Percentiles rank a stretch among this genome's conserved stretches.
Evolutionary conservation across 345 rosid species (phyloP).

Genomic region (Pistacia atlantica): DNA sequence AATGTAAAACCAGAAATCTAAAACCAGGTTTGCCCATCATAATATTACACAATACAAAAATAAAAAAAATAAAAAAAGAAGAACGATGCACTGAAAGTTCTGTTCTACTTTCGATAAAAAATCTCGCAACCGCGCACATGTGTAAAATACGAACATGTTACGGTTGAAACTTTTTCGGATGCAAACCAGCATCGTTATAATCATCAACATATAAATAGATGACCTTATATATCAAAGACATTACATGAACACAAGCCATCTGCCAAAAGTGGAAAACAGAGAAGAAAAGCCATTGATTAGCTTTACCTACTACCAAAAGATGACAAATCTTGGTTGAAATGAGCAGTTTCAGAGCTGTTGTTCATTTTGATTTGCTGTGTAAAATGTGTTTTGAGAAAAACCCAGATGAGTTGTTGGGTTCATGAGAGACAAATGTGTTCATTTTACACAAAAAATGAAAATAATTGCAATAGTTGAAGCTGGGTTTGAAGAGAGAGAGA

Average conservation of each 20-base stretch:
- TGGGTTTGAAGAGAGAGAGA: no score
- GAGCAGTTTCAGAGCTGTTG: background rate
- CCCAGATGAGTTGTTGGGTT: no score
- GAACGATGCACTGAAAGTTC: background rate
- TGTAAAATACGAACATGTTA: background rate
- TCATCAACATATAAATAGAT: background rate
- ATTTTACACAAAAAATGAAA: no score
- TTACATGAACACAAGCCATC: background rate
- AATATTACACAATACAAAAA: background rate
- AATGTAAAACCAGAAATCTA: background rate
- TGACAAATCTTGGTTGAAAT: slow-evolving; percentile 1
- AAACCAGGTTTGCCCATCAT: background rate
- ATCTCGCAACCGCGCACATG: background rate
- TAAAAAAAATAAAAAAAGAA: background rate
- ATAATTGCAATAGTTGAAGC: no score
- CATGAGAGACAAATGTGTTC: no score
- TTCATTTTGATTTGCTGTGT: no score
- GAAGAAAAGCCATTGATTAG: slow-evolving; percentile 2
- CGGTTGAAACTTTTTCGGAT: background rate
- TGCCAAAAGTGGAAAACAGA: background rate
- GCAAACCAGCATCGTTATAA: background rate
- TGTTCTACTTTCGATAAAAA: background rate
- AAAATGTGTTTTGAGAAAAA: no score
- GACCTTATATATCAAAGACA: background rate
- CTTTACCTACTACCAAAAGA: slow-evolving; percentile 20